Evolutionary conservation across 305 asterid species (phyloP), one percentile per base, ranked within the genome.

Genomic region (Fraxinus angustifolia): DNA sequence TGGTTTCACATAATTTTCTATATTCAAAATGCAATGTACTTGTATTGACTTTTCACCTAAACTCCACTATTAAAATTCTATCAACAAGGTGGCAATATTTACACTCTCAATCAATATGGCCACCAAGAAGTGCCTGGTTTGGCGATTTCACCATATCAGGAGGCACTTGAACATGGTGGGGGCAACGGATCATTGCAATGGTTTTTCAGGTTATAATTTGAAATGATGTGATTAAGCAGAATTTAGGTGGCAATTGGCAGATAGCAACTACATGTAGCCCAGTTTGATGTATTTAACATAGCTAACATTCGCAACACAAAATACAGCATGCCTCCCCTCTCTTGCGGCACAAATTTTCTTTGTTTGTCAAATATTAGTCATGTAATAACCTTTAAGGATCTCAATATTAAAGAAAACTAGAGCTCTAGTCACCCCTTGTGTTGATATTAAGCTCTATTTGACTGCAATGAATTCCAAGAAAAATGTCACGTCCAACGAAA

Each of bases 121-220:
- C 77, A 80, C 17, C 0, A 74, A 30, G 65, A 70, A 73, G 83
- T 79, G 68, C 85, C 73, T 73, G 73, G 70, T 78, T 36, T 85
- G 82, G 76, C 60, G 75, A 76, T 60, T 79, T 77, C 76, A 77
- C 82, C 73, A 72, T 76, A 45, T 58, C 53, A 35, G 81, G 88
- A 78, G 84, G 87, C 89, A 83, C 77, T 76, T 28, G 82, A 87
- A 87, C 89, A 87, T 80, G 86, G 82, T 81, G 38, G 62, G 71
- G 70, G 40, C 65, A 83, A 56, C 45, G 68, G 78, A 84, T 48
- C 71, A 33, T 80, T 78, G 79, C 33, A 19, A 6, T 74, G 71
- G 70, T 78, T 50, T 78, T 58, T 48, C 19, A 67, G 79, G 8
- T n/a, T 71, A 79, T 50, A 80, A 45, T 28, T 6, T 36, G 53